Percentiles rank a stretch among this genome's conserved stretches.
Conservation (phyloP, 306 rosid genomes). For the Prinsepia uniflora region DNA sequence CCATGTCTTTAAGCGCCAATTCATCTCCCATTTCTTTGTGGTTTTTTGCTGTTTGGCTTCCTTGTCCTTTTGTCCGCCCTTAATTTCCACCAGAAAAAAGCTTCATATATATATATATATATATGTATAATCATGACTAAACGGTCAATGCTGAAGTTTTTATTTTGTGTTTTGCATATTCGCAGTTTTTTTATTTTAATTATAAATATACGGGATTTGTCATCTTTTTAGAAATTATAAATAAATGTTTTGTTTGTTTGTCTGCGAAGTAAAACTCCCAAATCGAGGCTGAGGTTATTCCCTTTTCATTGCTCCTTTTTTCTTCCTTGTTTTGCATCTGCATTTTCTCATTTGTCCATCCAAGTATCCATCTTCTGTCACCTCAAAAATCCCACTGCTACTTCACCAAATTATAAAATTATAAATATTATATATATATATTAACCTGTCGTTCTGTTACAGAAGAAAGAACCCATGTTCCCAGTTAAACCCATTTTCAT, state of each 20-base stretch:
- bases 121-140: no score
- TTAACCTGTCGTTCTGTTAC: conserved; percentile 27
- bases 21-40: conserved; percentile 22
- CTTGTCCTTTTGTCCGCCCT: conserved; percentile 29
- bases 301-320: conserved; percentile 39
- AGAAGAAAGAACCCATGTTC: conserved; percentile 11
- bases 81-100: no score
- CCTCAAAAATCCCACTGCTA: conserved; percentile 38
- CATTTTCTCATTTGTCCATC: conserved; percentile 60
- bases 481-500: conserved; percentile 13
- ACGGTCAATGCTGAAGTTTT: not conserved
- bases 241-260: not conserved
- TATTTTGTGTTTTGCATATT: not conserved
- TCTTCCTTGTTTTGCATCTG: conserved; percentile 35
- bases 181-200: not conserved
- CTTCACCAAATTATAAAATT: not conserved
- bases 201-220: no score
- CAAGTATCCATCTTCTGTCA: conserved; percentile 52
- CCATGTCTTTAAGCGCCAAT: conserved; percentile 37
- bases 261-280: conserved; percentile 27
- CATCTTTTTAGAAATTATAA: no score
- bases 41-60: conserved; percentile 37
- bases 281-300: conserved; percentile 42
- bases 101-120: no score
- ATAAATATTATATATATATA: not conserved